phyloP scores from a whole-genome alignment of 169 alveolate species.

The Cryptosporidium viatorum region DNA sequence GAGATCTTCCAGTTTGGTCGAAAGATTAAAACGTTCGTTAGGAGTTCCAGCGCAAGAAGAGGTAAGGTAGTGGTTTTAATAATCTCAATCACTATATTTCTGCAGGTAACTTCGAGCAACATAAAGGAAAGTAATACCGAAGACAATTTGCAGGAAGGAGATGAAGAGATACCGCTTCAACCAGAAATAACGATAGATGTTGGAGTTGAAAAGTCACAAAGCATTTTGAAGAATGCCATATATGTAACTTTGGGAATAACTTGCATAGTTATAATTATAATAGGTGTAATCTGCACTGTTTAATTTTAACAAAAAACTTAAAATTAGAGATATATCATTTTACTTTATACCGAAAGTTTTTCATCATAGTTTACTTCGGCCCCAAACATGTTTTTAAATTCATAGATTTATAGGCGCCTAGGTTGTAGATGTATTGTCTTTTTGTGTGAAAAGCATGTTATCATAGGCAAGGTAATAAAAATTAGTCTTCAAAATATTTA shows the following conservation, averaged over 20 bases:
- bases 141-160: slow-evolving; percentile 6
- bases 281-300: slow-evolving; percentile 1
- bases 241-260: slow-evolving; percentile 37
- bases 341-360: too few relatives aligned
- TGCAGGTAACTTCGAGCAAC: background rate
- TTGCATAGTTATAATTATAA: background rate
- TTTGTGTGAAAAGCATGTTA: slow-evolving; percentile 58
- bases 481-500: background rate
- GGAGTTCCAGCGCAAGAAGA: slow-evolving; percentile 35
- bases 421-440: slow-evolving; percentile 6
- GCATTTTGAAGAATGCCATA: background rate
- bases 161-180: slow-evolving; percentile 27
- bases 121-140: background rate
- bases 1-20: slow-evolving; percentile 5
- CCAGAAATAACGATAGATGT: slow-evolving; percentile 13
- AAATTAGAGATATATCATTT: too few relatives aligned
- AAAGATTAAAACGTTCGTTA: slow-evolving; percentile 45
- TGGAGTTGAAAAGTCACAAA: background rate
- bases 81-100: background rate
- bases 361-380: background rate
- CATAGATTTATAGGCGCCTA: background rate
- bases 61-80: background rate
- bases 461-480: background rate
- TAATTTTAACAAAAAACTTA: background rate
- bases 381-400: background rate